Evolutionary conservation across 164 flowering plant species (phyloP).

Genomic region (Berberis vulgaris): DNA sequence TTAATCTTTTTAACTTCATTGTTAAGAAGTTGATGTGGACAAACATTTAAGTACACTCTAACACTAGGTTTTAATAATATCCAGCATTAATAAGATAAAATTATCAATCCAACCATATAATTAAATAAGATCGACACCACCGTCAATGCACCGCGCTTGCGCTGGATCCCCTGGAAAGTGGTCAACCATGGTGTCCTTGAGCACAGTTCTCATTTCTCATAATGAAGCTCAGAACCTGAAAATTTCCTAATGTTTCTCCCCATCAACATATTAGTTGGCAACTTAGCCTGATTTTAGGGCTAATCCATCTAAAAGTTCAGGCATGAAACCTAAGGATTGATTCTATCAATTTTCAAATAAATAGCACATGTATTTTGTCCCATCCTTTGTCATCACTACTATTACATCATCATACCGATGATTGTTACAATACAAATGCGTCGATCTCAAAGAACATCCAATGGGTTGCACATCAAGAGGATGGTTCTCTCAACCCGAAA

Average conservation of each 20-base stretch:
- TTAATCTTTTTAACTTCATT: too few relatives aligned
- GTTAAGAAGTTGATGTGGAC: too few relatives aligned
- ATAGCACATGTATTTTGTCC: not conserved
- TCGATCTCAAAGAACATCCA: too few relatives aligned
- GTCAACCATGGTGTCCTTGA: slow-evolving; percentile 1
- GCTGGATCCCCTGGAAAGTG: slow-evolving; percentile 7
- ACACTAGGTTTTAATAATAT: too few relatives aligned
- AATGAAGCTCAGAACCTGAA: slow-evolving; percentile 10
- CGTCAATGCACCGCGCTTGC: not conserved
- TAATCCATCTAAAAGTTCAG: slow-evolving; percentile 8
- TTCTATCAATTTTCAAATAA: not conserved
- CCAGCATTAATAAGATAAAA: too few relatives aligned
- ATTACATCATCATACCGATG: not conserved
- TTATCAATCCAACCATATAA: not conserved
- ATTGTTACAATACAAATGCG: not conserved
- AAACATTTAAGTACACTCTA: too few relatives aligned
- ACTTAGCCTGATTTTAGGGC: not conserved
- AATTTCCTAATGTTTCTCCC: slow-evolving; percentile 13
- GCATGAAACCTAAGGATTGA: not conserved
- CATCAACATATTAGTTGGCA: slow-evolving; percentile 3
- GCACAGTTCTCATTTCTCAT: slow-evolving; percentile 10
- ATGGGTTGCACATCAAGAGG: too few relatives aligned
- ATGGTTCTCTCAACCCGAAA: too few relatives aligned
- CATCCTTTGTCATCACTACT: not conserved
- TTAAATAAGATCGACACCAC: not conserved